These are phyloP conservation scores for Papilionanthe hybrid DNA, from an alignment of 116 monocot species.

Conservation along the genomic window DNA sequence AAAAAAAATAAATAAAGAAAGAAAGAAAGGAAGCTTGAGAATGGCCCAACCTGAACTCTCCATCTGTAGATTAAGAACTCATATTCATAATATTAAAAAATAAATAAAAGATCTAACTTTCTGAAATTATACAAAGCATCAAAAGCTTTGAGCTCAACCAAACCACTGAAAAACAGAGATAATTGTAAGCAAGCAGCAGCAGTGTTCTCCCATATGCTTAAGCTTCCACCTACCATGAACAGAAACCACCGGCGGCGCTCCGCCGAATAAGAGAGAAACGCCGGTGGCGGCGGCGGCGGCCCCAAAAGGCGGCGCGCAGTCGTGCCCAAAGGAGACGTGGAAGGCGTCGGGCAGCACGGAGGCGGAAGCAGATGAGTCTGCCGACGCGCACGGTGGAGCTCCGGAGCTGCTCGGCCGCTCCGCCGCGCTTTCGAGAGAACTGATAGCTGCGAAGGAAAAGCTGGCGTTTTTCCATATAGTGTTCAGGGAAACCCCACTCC, in stretches of 20 bases:
- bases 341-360: constrained; percentile 7
- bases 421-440: constrained; percentile 9
- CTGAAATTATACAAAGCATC: no score
- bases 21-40: no score
- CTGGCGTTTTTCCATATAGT: constrained; percentile 15
- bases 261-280: not conserved
- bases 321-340: constrained; percentile 7
- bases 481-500: constrained; percentile 1
- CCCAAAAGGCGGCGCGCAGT: not conserved
- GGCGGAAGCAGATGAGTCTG: constrained; percentile 10
- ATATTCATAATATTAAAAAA: no score
- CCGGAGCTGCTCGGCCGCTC: not conserved
- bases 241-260: not conserved
- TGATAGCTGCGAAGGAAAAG: constrained; percentile 24
- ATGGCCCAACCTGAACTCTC: no score
- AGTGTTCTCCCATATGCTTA: no score
- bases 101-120: no score
- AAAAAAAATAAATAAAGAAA: no score
- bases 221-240: not conserved
- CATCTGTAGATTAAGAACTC: no score
- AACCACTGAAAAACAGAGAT: no score
- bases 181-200: no score
- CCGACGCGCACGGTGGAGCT: constrained; percentile 12
- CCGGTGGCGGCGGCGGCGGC: not conserved
- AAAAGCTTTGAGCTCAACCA: no score